phyloP scores from a whole-genome alignment of 148 eudicot species.

The Silene uniflora region DNA sequence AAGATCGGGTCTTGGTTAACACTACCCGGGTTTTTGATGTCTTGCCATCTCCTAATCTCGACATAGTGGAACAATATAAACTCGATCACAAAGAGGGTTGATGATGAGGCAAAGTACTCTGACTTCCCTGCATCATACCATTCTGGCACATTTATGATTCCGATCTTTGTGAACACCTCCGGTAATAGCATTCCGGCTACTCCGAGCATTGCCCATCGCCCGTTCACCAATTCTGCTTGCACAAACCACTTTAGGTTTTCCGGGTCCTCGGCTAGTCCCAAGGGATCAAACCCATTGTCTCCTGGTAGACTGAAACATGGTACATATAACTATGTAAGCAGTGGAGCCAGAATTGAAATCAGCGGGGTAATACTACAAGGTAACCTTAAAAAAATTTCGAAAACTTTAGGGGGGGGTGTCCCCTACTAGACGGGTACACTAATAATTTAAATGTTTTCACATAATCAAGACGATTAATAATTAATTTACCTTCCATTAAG shows the following conservation, averaged over 20 bases:
- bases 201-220: conserved; percentile 97
- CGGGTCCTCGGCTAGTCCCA: conserved; percentile 93
- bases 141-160: conserved; percentile 67
- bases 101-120: conserved; percentile 92
- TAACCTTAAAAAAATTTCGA: too few species aligned
- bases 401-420: too few species aligned
- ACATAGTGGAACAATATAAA: conserved; percentile 95
- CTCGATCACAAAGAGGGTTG: conserved; percentile 92
- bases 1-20: conserved; percentile 98
- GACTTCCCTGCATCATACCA: conserved; percentile 92
- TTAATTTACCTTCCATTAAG: conserved; percentile 79
- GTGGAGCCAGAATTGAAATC: too few species aligned
- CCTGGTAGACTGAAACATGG: conserved; percentile 67
- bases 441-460: background rate
- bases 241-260: conserved; percentile 87
- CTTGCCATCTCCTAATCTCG: conserved; percentile 98
- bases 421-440: too few species aligned
- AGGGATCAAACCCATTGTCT: conserved; percentile 98
- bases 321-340: too few species aligned
- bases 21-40: conserved; percentile 97
- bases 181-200: conserved; percentile 93
- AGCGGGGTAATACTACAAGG: too few species aligned
- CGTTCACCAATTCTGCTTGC: conserved; percentile 90
- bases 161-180: conserved; percentile 74
- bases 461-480: background rate